These are phyloP conservation scores for Podaxis sp. DNA, from an alignment of 768 basidiomycete genomes.

Conservation along the genomic window DNA sequence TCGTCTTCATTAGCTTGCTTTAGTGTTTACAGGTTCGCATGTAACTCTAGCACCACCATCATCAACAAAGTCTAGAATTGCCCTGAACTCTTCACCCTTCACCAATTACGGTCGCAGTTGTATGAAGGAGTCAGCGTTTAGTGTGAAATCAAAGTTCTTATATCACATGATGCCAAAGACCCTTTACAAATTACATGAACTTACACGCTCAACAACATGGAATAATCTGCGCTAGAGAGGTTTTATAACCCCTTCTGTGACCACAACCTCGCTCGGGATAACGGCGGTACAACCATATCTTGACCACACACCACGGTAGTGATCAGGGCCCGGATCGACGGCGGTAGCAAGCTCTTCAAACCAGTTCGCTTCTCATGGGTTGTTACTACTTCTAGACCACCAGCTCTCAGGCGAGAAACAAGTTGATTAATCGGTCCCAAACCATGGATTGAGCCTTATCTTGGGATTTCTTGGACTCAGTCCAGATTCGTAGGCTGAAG, in stretches of 20 bases:
- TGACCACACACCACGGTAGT: slow-evolving; percentile 1
- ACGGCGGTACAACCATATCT: neutral
- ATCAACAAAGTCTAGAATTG: neutral
- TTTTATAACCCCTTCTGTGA: neutral
- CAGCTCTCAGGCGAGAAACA: slow-evolving; percentile 6
- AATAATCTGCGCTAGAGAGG: neutral
- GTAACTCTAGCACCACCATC: slow-evolving; percentile 3
- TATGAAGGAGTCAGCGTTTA: neutral
- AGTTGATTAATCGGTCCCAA: neutral
- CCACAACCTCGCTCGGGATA: neutral
- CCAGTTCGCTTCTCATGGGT: slow-evolving; percentile 14
- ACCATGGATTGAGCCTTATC: neutral
- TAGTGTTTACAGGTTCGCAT: slow-evolving; percentile 3
- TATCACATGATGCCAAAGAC: no score
- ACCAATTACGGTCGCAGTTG: neutral
- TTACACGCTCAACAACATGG: neutral
- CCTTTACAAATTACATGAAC: no score
- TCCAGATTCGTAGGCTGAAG: neutral
- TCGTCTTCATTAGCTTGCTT: neutral
- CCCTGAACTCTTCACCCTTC: neutral
- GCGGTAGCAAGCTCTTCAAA: slow-evolving; percentile 6
- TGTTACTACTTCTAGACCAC: slow-evolving; percentile 7
- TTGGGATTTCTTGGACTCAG: neutral
- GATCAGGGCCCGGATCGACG: slow-evolving; percentile 16
- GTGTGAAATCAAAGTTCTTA: neutral